Base-by-base conservation (phyloP, 768 basidiomycete genomes). In the Candolleomyces eurysporus region DNA sequence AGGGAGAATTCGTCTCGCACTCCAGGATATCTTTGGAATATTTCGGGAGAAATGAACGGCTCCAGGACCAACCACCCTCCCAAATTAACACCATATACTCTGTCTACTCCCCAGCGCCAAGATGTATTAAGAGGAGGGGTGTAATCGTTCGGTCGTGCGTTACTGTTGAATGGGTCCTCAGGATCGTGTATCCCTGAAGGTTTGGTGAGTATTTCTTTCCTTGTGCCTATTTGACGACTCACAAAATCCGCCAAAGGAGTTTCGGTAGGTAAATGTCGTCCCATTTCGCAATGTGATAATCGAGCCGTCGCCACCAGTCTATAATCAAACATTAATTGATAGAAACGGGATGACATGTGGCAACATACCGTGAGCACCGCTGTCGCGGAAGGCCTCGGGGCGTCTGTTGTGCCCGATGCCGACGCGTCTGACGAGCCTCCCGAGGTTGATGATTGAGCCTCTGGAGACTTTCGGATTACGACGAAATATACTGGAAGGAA, bases 51-150 rank as follows among this genome's bases (percentile, higher is more conserved):
- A 71, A 92, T 90, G 75, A 90, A 91, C 4, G 90, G 92, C 72
- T 94, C 92, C 39, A 86, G 75, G 9, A 87, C 85, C 67, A 93
- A 85, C 73, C 87, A 84, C 0, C 91, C 91, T 40, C 88, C 89
- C 39, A 92, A 74, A 68, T 92, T 92, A 50, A 89, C 85, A 16
- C 85, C 87, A 50, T 77, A 78, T 14, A 87, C 69, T 46, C 75
- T 81, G 73, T 91, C 82, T 46, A 71, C 66, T 13, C 86, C 86
- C 80, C 81, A 92, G 21, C 68, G 78, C 89, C 91, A 94, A 14
- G 76, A 79, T 55, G 84, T 77, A 70, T 87, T 89, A 21, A 94
- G 71, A 0, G 88, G 79, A 2, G 90, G 90, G 4, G 88, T 87
- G 84, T 88, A 93, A 3, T 80, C 83, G 67, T 92, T 90, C 2